These are phyloP conservation scores for Spatholobus suberectus DNA, from an alignment of 306 rosid genomes.

Conservation along the genomic window DNA sequence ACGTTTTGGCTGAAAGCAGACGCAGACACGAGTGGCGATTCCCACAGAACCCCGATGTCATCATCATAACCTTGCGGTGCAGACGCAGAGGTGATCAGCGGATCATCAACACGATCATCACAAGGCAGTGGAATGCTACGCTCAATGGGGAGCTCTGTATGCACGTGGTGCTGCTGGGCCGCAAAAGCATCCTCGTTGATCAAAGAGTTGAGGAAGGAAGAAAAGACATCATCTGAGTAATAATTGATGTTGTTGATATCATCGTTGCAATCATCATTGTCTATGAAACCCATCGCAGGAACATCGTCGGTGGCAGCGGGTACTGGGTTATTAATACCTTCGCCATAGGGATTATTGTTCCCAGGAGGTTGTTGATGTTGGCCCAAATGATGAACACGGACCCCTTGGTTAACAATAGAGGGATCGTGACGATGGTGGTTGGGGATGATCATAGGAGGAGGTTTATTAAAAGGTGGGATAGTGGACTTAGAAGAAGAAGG, in stretches of 20 bases:
- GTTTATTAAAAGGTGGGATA: neutral
- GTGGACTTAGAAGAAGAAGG: neutral
- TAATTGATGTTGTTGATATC: conserved; percentile 44
- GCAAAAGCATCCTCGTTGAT: conserved; percentile 75
- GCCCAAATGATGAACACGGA: neutral
- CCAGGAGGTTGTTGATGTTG: neutral
- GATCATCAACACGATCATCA: conserved; percentile 32
- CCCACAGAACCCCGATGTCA: conserved; percentile 43
- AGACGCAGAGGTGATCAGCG: conserved; percentile 10
- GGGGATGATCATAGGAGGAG: neutral
- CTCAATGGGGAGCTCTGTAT: conserved; percentile 8
- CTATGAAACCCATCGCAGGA: conserved; percentile 36
- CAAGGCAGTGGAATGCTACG: conserved; percentile 18
- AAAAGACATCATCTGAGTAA: conserved; percentile 66
- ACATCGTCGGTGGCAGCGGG: conserved; percentile 23
- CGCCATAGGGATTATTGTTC: neutral
- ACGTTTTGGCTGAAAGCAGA: conserved; percentile 46
- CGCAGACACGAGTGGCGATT: conserved; percentile 51
- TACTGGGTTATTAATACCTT: neutral
- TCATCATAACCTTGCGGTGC: conserved; percentile 15
- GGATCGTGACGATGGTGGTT: neutral
- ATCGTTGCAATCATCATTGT: conserved; percentile 38
- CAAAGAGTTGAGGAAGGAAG: conserved; percentile 76
- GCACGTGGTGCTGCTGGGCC: conserved; percentile 46
- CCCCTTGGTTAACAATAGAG: neutral